Evolutionary conservation across 2,329 filamentous ascomycete species (phyloP).

Genomic region (Sporothrix pallida): DNA sequence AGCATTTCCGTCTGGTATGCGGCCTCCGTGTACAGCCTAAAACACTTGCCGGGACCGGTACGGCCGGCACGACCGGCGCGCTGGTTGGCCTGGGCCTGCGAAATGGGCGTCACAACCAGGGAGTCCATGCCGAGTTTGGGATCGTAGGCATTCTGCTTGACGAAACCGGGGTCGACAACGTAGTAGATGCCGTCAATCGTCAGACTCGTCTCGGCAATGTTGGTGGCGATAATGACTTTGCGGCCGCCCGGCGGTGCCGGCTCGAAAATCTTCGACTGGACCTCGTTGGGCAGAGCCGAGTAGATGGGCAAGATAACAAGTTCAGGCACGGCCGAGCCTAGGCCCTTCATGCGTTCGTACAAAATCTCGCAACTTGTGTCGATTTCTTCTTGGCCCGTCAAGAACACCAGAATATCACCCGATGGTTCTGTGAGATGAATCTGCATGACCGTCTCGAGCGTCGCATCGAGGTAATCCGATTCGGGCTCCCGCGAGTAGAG

Average conservation of each 20-base stretch:
- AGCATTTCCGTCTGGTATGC: conserved; percentile 97
- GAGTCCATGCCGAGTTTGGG: conserved; percentile 98
- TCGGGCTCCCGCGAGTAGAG: conserved; percentile 95
- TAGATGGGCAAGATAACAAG: conserved; percentile 96
- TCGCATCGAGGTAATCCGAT: conserved; percentile 91
- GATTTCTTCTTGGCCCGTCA: conserved; percentile 97
- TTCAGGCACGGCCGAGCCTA: conserved; percentile 89
- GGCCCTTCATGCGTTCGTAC: conserved; percentile 92
- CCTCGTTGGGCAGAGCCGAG: conserved; percentile 87
- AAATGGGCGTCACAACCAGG: conserved; percentile 92
- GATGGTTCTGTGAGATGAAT: conserved; percentile 92
- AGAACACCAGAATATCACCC: conserved; percentile 94
- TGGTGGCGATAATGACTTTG: conserved; percentile 97
- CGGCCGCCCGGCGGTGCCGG: conserved; percentile 82
- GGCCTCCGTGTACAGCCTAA: conserved; percentile 91
- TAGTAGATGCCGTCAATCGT: conserved; percentile 98
- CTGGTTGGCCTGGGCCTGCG: conserved; percentile 95
- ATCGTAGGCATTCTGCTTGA: conserved; percentile 97
- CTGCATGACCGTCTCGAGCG: conserved; percentile 96
- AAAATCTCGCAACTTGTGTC: conserved; percentile 93
- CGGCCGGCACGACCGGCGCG: conserved; percentile 89
- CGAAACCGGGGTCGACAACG: conserved; percentile 95
- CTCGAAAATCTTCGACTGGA: conserved; percentile 93
- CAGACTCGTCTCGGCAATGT: conserved; percentile 97
- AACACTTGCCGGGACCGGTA: conserved; percentile 95